Evolutionary conservation across 202 grass and related monocot species (phyloP).

Genomic region (Dendrocalamus latiflorus): DNA sequence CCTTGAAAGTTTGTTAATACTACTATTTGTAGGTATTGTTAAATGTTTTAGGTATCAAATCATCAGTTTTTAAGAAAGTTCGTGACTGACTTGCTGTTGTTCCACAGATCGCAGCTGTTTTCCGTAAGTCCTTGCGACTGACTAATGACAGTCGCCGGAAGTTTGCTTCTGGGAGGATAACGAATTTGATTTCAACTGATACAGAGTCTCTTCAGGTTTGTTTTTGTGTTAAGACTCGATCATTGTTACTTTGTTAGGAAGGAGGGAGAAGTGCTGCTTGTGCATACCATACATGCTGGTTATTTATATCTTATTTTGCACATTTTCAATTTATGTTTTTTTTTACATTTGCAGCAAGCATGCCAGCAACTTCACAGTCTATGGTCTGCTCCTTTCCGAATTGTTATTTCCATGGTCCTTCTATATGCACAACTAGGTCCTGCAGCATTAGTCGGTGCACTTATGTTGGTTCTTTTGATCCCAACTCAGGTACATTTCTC

Average conservation of each 20-base stretch:
- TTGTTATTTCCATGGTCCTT: slow-evolving; percentile 74
- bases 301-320: slow-evolving; percentile 8
- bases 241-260: slow-evolving; percentile 10
- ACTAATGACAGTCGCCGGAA: slow-evolving; percentile 79
- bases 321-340: slow-evolving; percentile 18
- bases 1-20: neutral
- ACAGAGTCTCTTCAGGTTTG: slow-evolving; percentile 88
- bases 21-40: neutral
- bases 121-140: slow-evolving; percentile 87
- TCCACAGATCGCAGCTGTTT: slow-evolving; percentile 86
- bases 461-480: slow-evolving; percentile 82
- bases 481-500: slow-evolving; percentile 74
- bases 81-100: neutral
- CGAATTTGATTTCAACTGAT: slow-evolving; percentile 97
- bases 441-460: slow-evolving; percentile 72
- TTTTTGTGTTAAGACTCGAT: neutral
- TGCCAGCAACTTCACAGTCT: slow-evolving; percentile 96
- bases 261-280: neutral
- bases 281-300: neutral
- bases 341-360: slow-evolving; percentile 70
- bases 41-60: neutral
- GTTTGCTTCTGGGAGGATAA: slow-evolving; percentile 92
- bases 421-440: slow-evolving; percentile 76
- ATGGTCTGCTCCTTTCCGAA: slow-evolving; percentile 99
- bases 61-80: neutral